Evolutionary conservation across 1,284 basidiomycete genomes (phyloP).

Genomic region (Gymnopus androsaceus): DNA sequence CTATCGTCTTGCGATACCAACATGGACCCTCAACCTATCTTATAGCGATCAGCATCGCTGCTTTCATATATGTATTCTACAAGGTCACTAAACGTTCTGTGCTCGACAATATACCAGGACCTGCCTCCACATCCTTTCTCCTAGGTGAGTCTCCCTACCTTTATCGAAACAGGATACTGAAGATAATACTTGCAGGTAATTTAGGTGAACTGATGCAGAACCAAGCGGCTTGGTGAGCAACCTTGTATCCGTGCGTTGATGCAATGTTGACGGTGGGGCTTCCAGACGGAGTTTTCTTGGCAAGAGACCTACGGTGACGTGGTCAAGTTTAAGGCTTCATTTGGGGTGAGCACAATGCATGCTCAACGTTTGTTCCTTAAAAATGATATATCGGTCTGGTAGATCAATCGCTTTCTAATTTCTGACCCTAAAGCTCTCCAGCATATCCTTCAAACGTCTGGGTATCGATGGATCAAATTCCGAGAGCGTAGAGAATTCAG

Average conservation of each 20-base stretch:
- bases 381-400: neutral
- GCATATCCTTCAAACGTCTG: constrained; percentile 40
- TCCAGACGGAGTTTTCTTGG: constrained; percentile 15
- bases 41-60: neutral
- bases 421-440: constrained; percentile 45
- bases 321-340: constrained; percentile 12
- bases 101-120: constrained; percentile 9
- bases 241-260: neutral
- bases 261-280: neutral
- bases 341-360: neutral
- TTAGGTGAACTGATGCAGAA: constrained; percentile 9
- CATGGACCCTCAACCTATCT: neutral
- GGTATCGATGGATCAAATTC: constrained; percentile 41
- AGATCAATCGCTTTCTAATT: constrained; percentile 21
- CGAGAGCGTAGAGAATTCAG: constrained; percentile 32
- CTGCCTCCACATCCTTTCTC: constrained; percentile 4
- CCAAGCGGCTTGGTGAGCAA: constrained; percentile 9
- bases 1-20: no score
- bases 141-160: constrained; percentile 4
- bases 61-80: neutral
- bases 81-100: constrained; percentile 4
- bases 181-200: constrained; percentile 1
- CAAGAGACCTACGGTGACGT: constrained; percentile 13
- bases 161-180: neutral
- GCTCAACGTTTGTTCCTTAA: no score